Evolutionary conservation across 768 basidiomycete species (phyloP).

Genomic region (Tylopilus rubrobrunneus): DNA sequence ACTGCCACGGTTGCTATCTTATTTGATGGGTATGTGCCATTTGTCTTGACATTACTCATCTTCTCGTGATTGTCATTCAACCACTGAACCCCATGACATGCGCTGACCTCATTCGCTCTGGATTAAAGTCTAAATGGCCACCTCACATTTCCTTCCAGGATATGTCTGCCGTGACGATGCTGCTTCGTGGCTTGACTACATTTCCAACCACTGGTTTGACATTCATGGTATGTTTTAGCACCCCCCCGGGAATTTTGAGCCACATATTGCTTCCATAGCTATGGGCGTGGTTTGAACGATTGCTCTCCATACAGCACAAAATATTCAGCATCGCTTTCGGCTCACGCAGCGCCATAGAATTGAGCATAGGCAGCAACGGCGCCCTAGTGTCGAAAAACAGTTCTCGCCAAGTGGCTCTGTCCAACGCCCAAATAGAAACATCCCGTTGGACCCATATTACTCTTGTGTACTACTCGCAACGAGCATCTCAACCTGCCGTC

Average conservation of each 20-base stretch:
- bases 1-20: too few relatives aligned
- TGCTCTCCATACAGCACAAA: conserved; percentile 32
- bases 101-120: conserved; percentile 67
- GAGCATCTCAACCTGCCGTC: conserved; percentile 51
- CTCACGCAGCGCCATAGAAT: conserved; percentile 34
- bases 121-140: conserved; percentile 75
- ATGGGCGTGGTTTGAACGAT: conserved; percentile 48
- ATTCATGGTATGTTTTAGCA: conserved; percentile 50
- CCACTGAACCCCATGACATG: too few relatives aligned
- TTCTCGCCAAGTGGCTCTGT: conserved; percentile 39
- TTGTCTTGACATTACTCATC: too few relatives aligned
- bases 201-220: conserved; percentile 65
- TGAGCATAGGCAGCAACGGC: conserved; percentile 55
- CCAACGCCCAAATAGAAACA: conserved; percentile 45
- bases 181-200: conserved; percentile 45
- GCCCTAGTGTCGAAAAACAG: conserved; percentile 46
- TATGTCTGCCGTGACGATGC: conserved; percentile 46
- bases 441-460: conserved; percentile 71
- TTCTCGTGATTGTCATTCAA: too few relatives aligned
- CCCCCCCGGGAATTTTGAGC: background rate
- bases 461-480: conserved; percentile 62
- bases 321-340: conserved; percentile 37
- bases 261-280: conserved; percentile 26
- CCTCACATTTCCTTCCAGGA: conserved; percentile 71
- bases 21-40: too few relatives aligned